These are phyloP conservation scores for Boechera stricta DNA, from an alignment of 345 rosid species.

Conservation along the genomic window DNA sequence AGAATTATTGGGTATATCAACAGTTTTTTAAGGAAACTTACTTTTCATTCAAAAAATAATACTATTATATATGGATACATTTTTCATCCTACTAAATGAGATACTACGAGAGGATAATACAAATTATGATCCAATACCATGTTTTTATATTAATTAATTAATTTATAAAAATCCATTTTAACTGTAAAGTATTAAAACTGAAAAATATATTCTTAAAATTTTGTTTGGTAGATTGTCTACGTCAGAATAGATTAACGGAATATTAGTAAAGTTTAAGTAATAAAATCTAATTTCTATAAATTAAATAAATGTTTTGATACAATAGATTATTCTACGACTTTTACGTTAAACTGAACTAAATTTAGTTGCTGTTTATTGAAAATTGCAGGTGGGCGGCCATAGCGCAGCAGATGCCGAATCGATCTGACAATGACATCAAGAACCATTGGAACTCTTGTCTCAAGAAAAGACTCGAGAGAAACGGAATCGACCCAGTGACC, in stretches of 20 bases:
- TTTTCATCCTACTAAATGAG: background rate
- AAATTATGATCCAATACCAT: background rate
- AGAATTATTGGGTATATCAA: too few relatives aligned
- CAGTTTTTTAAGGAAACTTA: too few relatives aligned
- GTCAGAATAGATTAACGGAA: background rate
- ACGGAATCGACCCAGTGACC: conserved; percentile 37
- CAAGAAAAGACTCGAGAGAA: conserved; percentile 41
- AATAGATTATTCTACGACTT: background rate
- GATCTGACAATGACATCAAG: conserved; percentile 48
- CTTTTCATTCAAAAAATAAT: too few relatives aligned
- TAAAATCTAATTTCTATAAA: background rate
- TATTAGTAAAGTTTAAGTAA: background rate
- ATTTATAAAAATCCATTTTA: background rate
- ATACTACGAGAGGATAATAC: background rate
- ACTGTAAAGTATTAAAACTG: background rate
- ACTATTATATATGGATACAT: background rate
- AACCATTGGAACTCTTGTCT: conserved; percentile 47
- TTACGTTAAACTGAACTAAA: background rate
- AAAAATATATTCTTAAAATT: background rate
- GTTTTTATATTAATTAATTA: background rate
- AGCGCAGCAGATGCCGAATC: conserved; percentile 37
- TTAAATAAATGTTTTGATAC: background rate
- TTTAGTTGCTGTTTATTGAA: background rate
- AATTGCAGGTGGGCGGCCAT: conserved; percentile 39
- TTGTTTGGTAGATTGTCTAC: background rate